These are phyloP conservation scores for Ascochyta lentis DNA, from an alignment of 2,329 filamentous ascomycete species.

Conservation along the genomic window DNA sequence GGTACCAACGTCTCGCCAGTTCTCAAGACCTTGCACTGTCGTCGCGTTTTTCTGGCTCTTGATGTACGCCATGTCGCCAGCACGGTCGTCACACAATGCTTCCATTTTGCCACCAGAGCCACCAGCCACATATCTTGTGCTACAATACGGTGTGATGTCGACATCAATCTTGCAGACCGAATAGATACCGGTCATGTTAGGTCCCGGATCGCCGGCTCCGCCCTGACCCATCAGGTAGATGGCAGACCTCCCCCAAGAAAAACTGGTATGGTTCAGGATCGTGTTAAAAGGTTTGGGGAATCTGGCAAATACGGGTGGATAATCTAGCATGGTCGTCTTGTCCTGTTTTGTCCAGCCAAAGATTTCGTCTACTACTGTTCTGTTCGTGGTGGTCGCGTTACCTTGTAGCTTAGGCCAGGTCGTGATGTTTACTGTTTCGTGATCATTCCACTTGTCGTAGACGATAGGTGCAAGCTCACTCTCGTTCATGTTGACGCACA, in stretches of 20 bases:
- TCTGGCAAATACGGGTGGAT: constrained; percentile 52
- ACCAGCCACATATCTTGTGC: constrained; percentile 61
- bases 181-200: constrained; percentile 52
- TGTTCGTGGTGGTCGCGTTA: constrained; percentile 37
- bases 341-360: constrained; percentile 71
- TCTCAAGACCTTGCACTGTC: constrained; percentile 54
- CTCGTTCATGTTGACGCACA: constrained; percentile 71
- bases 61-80: constrained; percentile 63
- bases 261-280: constrained; percentile 47
- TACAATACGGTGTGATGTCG: constrained; percentile 69
- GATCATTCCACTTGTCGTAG: constrained; percentile 65
- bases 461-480: constrained; percentile 69
- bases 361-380: constrained; percentile 69
- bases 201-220: constrained; percentile 25
- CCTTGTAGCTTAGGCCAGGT: constrained; percentile 24
- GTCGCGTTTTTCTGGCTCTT: constrained; percentile 62
- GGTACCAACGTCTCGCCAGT: constrained; percentile 54
- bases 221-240: constrained; percentile 68
- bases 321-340: constrained; percentile 59
- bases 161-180: constrained; percentile 73
- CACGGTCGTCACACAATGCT: constrained; percentile 65
- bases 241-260: constrained; percentile 54
- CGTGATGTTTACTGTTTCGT: constrained; percentile 28
- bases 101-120: constrained; percentile 63
- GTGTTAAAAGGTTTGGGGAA: constrained; percentile 71